Percentiles rank a stretch among this genome's conserved stretches.
phyloP scores from a whole-genome alignment of 306 rosid genomes.

The Nissolia schottii region DNA sequence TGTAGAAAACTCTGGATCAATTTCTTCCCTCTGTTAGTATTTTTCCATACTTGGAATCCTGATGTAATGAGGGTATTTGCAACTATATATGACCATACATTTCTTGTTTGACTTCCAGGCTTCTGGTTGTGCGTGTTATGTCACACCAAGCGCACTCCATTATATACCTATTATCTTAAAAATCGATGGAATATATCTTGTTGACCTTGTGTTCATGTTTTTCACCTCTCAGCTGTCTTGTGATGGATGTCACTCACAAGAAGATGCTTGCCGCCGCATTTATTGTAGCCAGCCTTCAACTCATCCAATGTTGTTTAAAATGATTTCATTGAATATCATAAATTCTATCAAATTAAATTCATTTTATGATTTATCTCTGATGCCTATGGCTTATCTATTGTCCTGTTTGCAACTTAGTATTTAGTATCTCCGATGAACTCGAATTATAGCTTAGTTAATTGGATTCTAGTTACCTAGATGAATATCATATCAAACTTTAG shows the following conservation, averaged over 20 bases:
- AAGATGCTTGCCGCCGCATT: background rate
- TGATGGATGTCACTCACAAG: background rate
- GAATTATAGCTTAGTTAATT: background rate
- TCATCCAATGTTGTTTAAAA: slow-evolving; percentile 1
- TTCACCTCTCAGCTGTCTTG: slow-evolving; percentile 11
- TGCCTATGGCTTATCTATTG: background rate
- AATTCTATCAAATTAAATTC: slow-evolving; percentile 5
- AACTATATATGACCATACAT: slow-evolving; percentile 22
- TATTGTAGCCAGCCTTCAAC: background rate
- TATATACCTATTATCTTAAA: slow-evolving; percentile 7
- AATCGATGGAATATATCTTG: slow-evolving; percentile 6
- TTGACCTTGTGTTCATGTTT: background rate
- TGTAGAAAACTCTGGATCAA: slow-evolving; percentile 17
- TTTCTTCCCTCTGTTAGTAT: slow-evolving; percentile 25
- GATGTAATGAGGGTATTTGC: slow-evolving; percentile 5
- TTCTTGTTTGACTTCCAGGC: slow-evolving; percentile 21
- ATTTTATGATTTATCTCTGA: slow-evolving; percentile 14
- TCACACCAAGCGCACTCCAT: background rate
- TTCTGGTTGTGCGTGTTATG: slow-evolving; percentile 21
- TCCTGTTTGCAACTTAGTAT: slow-evolving; percentile 3
- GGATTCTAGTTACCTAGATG: background rate
- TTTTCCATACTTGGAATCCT: slow-evolving; percentile 22
- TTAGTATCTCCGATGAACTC: slow-evolving; percentile 10
- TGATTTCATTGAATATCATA: slow-evolving; percentile 12
- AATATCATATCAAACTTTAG: background rate